phyloP scores from a whole-genome alignment of 1,284 basidiomycete genomes.

The Leccinum pachyderme region DNA sequence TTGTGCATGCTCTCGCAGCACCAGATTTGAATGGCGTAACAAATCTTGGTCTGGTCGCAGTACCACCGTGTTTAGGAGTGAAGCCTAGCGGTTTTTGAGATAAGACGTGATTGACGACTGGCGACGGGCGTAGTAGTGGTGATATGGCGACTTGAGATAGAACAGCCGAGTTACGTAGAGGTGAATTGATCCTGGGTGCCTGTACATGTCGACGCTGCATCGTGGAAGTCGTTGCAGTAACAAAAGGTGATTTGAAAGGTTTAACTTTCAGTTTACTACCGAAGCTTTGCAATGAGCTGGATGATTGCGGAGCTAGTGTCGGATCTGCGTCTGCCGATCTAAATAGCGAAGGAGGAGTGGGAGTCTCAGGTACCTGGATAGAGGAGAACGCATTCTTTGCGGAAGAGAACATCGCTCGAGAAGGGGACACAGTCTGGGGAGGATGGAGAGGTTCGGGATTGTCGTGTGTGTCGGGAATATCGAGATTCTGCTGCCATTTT shows the following conservation, averaged over 20 bases:
- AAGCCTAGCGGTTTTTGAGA: slow-evolving; percentile 30
- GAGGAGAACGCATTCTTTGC: slow-evolving; percentile 38
- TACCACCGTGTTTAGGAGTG: slow-evolving; percentile 30
- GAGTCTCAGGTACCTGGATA: slow-evolving; percentile 35
- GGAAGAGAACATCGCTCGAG: slow-evolving; percentile 40
- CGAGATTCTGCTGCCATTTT: slow-evolving; percentile 51
- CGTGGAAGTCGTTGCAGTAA: slow-evolving; percentile 18
- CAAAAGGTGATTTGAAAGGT: slow-evolving; percentile 59
- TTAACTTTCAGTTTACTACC: slow-evolving; percentile 36
- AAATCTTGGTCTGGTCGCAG: slow-evolving; percentile 46
- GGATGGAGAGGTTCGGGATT: slow-evolving; percentile 8
- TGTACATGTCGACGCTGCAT: slow-evolving; percentile 9
- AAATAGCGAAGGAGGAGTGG: slow-evolving; percentile 28
- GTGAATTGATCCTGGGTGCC: slow-evolving; percentile 26
- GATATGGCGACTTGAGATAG: slow-evolving; percentile 15
- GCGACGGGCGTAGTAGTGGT: slow-evolving; percentile 22
- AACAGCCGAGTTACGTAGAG: slow-evolving; percentile 29
- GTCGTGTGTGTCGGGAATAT: slow-evolving; percentile 16
- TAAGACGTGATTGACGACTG: slow-evolving; percentile 11
- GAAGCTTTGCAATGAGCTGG: slow-evolving; percentile 3
- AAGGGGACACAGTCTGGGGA: slow-evolving; percentile 27
- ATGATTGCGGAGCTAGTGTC: neutral
- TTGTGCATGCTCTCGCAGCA: slow-evolving; percentile 8
- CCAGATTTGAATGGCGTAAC: slow-evolving; percentile 68
- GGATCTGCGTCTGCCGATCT: slow-evolving; percentile 7